These are phyloP conservation scores for Globisporangium middletonii DNA, from an alignment of 352 stramenopile genomes.

Conservation along the genomic window DNA sequence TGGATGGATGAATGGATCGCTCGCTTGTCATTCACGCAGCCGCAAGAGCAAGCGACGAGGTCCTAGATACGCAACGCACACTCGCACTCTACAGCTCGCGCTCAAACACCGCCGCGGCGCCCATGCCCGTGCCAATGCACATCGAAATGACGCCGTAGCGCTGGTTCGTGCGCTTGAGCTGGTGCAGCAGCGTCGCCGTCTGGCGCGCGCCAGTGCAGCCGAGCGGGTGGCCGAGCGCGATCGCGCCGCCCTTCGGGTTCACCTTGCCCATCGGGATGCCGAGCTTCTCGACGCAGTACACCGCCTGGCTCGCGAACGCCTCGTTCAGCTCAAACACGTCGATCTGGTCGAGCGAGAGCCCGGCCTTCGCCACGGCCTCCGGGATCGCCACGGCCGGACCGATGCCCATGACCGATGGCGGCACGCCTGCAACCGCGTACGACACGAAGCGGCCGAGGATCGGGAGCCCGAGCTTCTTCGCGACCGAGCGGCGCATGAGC, in stretches of 20 bases:
- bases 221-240: slow-evolving; percentile 87
- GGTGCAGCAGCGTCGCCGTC: slow-evolving; percentile 89
- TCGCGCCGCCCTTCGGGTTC: slow-evolving; percentile 88
- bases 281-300: slow-evolving; percentile 80
- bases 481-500: slow-evolving; percentile 78
- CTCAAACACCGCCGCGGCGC: slow-evolving; percentile 90
- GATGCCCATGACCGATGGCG: slow-evolving; percentile 86
- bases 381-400: slow-evolving; percentile 80
- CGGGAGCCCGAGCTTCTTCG: slow-evolving; percentile 70
- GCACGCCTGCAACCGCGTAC: slow-evolving; percentile 77
- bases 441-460: slow-evolving; percentile 85
- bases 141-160: slow-evolving; percentile 91
- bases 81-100: slow-evolving; percentile 31
- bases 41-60: background rate
- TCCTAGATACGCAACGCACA: background rate
- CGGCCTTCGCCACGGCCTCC: slow-evolving; percentile 61
- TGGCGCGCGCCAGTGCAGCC: slow-evolving; percentile 87
- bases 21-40: background rate
- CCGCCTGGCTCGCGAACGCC: slow-evolving; percentile 85
- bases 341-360: slow-evolving; percentile 67
- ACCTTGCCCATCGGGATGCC: slow-evolving; percentile 77
- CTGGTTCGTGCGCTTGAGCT: slow-evolving; percentile 85
- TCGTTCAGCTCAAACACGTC: slow-evolving; percentile 92
- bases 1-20: too few relatives aligned
- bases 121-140: slow-evolving; percentile 95